Evolutionary conservation across 2,329 filamentous ascomycete genomes (phyloP).

Genomic region (Fusarium pseudonygamai): DNA sequence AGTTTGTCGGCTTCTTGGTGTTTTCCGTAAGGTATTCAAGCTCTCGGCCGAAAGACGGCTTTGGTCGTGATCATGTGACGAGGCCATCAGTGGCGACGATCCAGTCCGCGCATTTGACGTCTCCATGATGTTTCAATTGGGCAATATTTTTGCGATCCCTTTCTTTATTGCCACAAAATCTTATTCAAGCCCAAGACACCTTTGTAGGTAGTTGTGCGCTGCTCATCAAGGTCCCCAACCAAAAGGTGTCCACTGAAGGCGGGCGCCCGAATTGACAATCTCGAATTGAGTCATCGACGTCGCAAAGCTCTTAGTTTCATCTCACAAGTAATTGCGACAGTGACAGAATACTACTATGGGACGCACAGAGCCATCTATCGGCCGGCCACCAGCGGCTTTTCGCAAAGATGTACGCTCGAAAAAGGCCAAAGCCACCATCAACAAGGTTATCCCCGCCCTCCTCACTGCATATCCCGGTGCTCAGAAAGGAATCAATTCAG

Average conservation of each 20-base stretch:
- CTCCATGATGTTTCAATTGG: background rate
- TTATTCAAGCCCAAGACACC: background rate
- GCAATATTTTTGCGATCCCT: rapidly evolving
- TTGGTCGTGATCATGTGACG: conserved; percentile 10
- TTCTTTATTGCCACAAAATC: no score
- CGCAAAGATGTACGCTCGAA: conserved; percentile 59
- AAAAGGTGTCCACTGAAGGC: background rate
- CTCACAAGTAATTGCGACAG: no score
- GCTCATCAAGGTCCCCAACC: conserved; percentile 15
- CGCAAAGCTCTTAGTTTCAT: background rate
- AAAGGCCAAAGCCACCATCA: conserved; percentile 65
- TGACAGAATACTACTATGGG: conserved; percentile 22
- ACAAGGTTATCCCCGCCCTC: conserved; percentile 67
- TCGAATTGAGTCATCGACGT: background rate
- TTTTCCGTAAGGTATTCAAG: background rate
- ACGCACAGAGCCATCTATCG: conserved; percentile 38
- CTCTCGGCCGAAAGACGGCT: background rate
- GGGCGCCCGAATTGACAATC: background rate
- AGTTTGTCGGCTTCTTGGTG: background rate
- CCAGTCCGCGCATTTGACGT: background rate
- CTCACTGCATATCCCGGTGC: conserved; percentile 64
- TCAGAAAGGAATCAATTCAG: conserved; percentile 61
- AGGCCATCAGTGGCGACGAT: background rate
- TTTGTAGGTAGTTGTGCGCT: background rate
- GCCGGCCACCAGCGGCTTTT: conserved; percentile 37